Evolutionary conservation across 129 eudicot species (phyloP), one percentile per base, ranked within the genome.

Genomic region (Flaveria brownii): DNA sequence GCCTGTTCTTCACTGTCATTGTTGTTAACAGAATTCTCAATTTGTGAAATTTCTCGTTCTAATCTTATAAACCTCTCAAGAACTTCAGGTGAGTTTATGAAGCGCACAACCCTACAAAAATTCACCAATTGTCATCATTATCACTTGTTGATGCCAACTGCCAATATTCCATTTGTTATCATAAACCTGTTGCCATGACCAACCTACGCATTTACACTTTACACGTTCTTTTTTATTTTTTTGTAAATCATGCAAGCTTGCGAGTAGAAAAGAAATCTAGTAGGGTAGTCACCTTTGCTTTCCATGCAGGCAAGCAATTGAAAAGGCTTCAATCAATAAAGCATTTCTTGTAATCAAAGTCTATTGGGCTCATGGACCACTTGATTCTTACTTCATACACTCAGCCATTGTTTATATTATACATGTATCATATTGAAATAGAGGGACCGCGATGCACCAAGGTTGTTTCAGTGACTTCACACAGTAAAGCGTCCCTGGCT

Each of bases 51-150:
- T 78, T 94, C 99, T 54, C 69, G 71, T 83, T 94, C 99, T 80
- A 89, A 62, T 57, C 93, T 85, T 67, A 86, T 78, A 72, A 91
- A 89, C 77, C 99, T 87, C 87, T 94, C 99, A 69, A 94, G 97
- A 84, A 94, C 88, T 71, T 94, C 99, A 30, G 99, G 99, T 10
- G 99, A 89, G 86, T 88, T 94, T 71, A 94, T 90, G 77, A 94
- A 94, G 68, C 99, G 91, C 50, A 94, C 99, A 87, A 94, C 86
- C 84, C 97, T 91, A 85, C 76, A 77, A 81, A 74, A 72, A 60
- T 25, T 15, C 73, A 67, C 68, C n/a, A 46, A 75, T 68, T 42
- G 18, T 22, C 54, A 66, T 20, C 14, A 6, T 66, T 67, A 68
- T 68, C 15, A 41, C n/a, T 39, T 41, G 54, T 10, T 41, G 67